Evolutionary conservation across 2,329 filamentous ascomycete species (phyloP).

Genomic region (Phaeoacremonium minimum): DNA sequence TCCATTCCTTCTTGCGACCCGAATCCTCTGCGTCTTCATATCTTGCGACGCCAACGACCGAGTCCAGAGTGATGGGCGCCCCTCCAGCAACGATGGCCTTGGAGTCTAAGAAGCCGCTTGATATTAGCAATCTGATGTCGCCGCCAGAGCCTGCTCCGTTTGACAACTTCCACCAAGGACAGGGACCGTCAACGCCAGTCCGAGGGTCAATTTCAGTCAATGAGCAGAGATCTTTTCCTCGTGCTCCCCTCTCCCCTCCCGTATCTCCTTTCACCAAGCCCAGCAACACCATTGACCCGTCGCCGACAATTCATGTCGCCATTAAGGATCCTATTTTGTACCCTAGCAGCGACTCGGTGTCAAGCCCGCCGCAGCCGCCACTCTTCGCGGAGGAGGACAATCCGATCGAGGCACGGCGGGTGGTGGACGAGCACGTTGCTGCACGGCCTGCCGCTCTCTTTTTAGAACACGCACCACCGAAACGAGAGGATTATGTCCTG

Average conservation of each 20-base stretch:
- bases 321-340: slow-evolving; percentile 56
- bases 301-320: slow-evolving; percentile 15
- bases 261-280: slow-evolving; percentile 47
- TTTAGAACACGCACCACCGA: slow-evolving; percentile 38
- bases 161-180: slow-evolving; percentile 41
- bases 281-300: slow-evolving; percentile 25
- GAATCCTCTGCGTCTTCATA: too few species aligned
- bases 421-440: slow-evolving; percentile 47
- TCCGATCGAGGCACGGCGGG: slow-evolving; percentile 27
- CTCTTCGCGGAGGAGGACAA: slow-evolving; percentile 44
- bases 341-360: slow-evolving; percentile 36
- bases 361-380: slow-evolving; percentile 39
- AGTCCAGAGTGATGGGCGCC: too few species aligned
- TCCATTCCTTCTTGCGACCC: neutral
- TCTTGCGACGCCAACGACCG: too few species aligned
- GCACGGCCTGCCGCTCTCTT: slow-evolving; percentile 39
- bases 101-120: slow-evolving; percentile 33
- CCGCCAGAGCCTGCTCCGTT: slow-evolving; percentile 51
- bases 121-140: slow-evolving; percentile 56
- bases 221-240: too few species aligned
- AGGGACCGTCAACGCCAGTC: slow-evolving; percentile 17
- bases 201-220: slow-evolving; percentile 29
- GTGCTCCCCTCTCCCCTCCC: slow-evolving; percentile 49
- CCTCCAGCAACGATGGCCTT: neutral
- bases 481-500: slow-evolving; percentile 48